These are phyloP conservation scores for Tulasnella sp. DNA, from an alignment of 768 basidiomycete genomes.

Conservation along the genomic window DNA sequence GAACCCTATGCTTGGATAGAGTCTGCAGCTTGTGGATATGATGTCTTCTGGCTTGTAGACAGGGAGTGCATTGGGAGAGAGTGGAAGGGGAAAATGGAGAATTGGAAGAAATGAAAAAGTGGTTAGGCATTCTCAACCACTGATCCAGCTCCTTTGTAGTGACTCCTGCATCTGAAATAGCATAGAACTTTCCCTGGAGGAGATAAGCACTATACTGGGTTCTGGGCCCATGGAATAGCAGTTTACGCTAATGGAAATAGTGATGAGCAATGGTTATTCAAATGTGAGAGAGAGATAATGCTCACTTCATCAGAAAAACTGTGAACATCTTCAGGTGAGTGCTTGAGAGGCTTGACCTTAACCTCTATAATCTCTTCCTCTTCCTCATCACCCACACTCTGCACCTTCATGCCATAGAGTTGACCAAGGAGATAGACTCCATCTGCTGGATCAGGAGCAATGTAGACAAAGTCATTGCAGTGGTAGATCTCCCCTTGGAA, in stretches of 20 bases:
- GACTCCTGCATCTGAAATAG: neutral
- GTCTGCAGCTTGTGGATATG: too few relatives aligned
- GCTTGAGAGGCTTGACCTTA: neutral
- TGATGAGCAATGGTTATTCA: neutral
- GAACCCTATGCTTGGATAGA: neutral
- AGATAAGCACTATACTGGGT: neutral
- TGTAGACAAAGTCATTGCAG: conserved; percentile 45
- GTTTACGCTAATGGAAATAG: neutral
- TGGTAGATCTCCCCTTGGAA: conserved; percentile 45
- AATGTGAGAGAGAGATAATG: neutral
- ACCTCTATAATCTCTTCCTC: neutral
- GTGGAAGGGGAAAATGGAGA: neutral
- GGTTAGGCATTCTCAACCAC: neutral
- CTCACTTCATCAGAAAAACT: conserved; percentile 9
- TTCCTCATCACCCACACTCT: neutral
- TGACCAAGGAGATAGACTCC: conserved; percentile 50
- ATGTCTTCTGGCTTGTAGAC: neutral
- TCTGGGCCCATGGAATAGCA: neutral
- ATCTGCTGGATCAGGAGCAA: conserved; percentile 28
- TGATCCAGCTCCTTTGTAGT: neutral
- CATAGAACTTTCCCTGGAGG: neutral
- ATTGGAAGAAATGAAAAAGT: neutral
- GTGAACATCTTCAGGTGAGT: neutral
- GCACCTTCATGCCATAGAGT: conserved; percentile 29
- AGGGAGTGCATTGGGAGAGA: neutral